Conservation (phyloP, 371 early-diverging fungal genomes). For the Lichtheimia hyalospora region DNA sequence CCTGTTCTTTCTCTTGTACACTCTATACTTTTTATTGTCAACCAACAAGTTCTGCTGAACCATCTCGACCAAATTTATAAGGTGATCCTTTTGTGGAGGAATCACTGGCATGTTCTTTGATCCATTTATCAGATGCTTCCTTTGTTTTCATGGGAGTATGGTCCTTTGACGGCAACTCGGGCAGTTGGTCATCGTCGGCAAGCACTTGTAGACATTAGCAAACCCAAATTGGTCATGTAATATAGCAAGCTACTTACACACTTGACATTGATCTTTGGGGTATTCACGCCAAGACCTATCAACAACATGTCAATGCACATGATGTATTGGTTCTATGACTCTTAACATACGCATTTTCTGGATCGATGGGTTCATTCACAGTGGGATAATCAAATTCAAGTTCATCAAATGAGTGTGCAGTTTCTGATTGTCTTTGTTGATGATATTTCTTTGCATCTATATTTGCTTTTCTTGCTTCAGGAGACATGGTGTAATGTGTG, state of each 20-base stretch:
- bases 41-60: slow-evolving; percentile 9
- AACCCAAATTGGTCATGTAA: background rate
- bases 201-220: background rate
- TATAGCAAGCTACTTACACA: slow-evolving; percentile 3
- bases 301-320: background rate
- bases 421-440: background rate
- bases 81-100: background rate
- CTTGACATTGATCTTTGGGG: slow-evolving; percentile 10
- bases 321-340: background rate
- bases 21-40: background rate
- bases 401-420: slow-evolving; percentile 3
- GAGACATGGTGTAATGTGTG: background rate
- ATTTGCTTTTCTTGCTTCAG: background rate
- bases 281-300: slow-evolving; percentile 4
- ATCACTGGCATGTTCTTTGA: slow-evolving; percentile 2
- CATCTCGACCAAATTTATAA: slow-evolving; percentile 1
- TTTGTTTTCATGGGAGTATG: background rate
- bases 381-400: slow-evolving; percentile 9
- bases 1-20: too few relatives aligned
- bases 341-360: slow-evolving; percentile 5
- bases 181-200: slow-evolving; percentile 1
- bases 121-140: slow-evolving; percentile 2
- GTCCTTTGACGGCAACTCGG: background rate
- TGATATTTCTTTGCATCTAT: slow-evolving; percentile 4
- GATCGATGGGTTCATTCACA: background rate